Conservation (phyloP, 208 protist species). For the Plasmodiophora brassicae region DNA sequence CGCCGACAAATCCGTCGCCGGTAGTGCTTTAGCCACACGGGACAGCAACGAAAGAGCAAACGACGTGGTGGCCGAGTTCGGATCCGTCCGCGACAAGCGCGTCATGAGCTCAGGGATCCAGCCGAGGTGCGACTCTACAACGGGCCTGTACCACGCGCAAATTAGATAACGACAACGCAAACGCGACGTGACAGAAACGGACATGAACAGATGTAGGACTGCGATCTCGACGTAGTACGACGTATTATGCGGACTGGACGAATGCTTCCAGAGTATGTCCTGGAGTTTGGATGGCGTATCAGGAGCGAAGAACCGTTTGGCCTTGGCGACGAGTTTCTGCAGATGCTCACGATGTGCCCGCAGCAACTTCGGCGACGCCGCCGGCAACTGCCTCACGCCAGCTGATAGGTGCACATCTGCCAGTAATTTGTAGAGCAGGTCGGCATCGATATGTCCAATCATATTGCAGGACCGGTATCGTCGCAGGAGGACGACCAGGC, state of each 20-base stretch:
- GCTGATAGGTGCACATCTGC: neutral
- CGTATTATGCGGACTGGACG: neutral
- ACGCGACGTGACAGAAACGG: neutral
- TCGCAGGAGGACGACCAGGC: neutral
- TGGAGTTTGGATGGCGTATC: neutral
- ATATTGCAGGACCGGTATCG: neutral
- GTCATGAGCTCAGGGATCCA: neutral
- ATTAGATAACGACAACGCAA: neutral
- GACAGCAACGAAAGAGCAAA: neutral
- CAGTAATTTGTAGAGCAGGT: neutral
- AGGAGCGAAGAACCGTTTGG: neutral
- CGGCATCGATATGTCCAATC: neutral
- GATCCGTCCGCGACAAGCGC: neutral
- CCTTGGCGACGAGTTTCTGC: neutral
- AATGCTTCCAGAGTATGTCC: neutral
- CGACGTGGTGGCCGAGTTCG: neutral
- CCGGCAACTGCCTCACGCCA: neutral
- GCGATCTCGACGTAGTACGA: neutral
- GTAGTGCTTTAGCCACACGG: neutral
- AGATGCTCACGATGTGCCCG: neutral
- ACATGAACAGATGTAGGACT: neutral
- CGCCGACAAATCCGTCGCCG: neutral
- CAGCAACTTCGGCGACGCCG: neutral
- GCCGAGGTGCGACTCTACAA: neutral
- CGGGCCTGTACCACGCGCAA: neutral